Evolutionary conservation across 192 early-diverging fungal species (phyloP), one percentile per base, ranked within the genome.

Genomic region (Phlyctochytrium arcticum): DNA sequence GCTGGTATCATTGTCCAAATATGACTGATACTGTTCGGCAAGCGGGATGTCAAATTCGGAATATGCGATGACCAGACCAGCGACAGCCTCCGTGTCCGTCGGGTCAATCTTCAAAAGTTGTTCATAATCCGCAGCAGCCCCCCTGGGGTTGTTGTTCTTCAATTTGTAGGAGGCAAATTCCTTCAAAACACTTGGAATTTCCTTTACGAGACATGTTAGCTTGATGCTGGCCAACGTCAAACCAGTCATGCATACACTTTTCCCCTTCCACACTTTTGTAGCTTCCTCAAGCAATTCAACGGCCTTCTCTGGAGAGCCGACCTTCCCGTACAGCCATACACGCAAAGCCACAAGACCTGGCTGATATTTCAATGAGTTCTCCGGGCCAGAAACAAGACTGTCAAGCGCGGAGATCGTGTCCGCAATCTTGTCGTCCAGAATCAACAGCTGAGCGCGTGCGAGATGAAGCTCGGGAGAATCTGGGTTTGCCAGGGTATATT

Each of bases 141-240:
- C 89, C 37, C 62, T 62, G 63, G 76, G 80, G 2, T 80, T 75
- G 7, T 78, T 61, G 6, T 77, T 75, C 35, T 80, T 71, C n/a
- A 90, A 60, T 50, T 90, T 89, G 73, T 86, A 89, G 9, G 78
- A 68, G 0, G 88, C 87, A 4, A 87, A 80, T 46, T 89, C 85
- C 44, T 82, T 80, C 54, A 89, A 59, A 33, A 86, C 76, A 6
- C 76, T 67, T 7, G 60, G 35, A 51, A 68, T 27, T 23, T 72
- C 24, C 49, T 65, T 26, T 33, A 24, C 6, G 32, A 5, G 9
- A 26, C 12, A 60, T 23, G n/a, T 50, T 50, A 50, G n/a, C 8
- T 50, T 23, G 10, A 24, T 50, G 49, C 48, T 48, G 54, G 26
- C 31, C 17, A 54, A 10, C 49, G 24, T 17, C n/a, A n/a, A n/a